These are phyloP conservation scores for Farysia itapuensis DNA, from an alignment of 1,284 basidiomycete genomes.

Conservation along the genomic window DNA sequence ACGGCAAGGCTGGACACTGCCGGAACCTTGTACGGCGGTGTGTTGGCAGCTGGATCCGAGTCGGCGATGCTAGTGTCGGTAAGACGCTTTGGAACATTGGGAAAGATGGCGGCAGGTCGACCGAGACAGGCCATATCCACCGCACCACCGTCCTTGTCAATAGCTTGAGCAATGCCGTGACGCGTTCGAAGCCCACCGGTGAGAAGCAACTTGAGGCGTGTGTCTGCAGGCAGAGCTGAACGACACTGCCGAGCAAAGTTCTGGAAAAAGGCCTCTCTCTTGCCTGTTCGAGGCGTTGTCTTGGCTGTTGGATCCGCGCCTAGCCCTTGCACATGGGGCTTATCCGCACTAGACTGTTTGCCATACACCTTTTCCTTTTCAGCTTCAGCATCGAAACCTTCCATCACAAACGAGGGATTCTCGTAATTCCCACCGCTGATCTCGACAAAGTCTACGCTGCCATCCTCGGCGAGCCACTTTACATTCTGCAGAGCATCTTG, in stretches of 20 bases:
- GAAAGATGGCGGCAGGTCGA: slow-evolving; percentile 70
- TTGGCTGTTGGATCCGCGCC: slow-evolving; percentile 21
- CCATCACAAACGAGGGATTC: slow-evolving; percentile 65
- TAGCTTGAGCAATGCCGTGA: slow-evolving; percentile 66
- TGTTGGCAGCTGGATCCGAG: slow-evolving; percentile 20
- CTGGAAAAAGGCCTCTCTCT: slow-evolving; percentile 64
- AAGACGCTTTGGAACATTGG: slow-evolving; percentile 65
- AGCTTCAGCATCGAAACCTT: slow-evolving; percentile 56
- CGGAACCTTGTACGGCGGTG: slow-evolving; percentile 43
- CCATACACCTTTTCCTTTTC: slow-evolving; percentile 36
- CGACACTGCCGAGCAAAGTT: slow-evolving; percentile 61
- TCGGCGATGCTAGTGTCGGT: slow-evolving; percentile 32
- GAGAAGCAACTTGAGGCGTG: slow-evolving; percentile 68
- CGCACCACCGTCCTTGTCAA: slow-evolving; percentile 31
- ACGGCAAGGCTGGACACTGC: slow-evolving; percentile 43
- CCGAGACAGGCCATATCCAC: slow-evolving; percentile 74
- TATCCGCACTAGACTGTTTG: not conserved
- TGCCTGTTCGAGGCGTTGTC: slow-evolving; percentile 26
- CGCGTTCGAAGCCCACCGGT: slow-evolving; percentile 77
- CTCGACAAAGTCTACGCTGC: slow-evolving; percentile 76
- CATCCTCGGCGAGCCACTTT: slow-evolving; percentile 68
- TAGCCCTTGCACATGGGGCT: slow-evolving; percentile 4
- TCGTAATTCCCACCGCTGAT: slow-evolving; percentile 86
- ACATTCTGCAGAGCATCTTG: slow-evolving; percentile 71
- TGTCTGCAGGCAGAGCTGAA: slow-evolving; percentile 15